Percentiles rank a stretch among this genome's conserved stretches.
Conservation (phyloP, 192 early-diverging fungal species). For the Linnemannia hyalina region DNA sequence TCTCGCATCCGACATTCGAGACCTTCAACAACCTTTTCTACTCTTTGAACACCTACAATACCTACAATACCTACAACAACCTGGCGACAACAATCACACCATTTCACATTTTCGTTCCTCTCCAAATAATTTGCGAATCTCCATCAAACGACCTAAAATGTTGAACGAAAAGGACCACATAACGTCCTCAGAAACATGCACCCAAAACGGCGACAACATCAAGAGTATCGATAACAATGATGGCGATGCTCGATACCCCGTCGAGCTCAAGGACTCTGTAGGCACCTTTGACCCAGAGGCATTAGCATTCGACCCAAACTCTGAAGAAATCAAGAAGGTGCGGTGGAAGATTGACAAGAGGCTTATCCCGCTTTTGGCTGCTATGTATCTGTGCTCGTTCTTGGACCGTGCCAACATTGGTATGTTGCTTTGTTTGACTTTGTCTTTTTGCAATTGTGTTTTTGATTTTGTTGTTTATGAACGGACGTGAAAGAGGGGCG, state of each 20-base stretch:
- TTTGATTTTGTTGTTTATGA: not conserved
- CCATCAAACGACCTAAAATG: not conserved
- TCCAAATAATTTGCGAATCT: not conserved
- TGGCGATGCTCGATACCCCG: not conserved
- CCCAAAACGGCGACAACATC: not conserved
- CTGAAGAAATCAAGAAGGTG: conserved; percentile 53
- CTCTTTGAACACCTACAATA: too few relatives aligned
- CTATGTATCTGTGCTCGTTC: conserved; percentile 75
- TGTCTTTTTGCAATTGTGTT: not conserved
- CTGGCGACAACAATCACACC: too few relatives aligned
- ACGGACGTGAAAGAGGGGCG: not conserved
- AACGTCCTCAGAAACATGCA: not conserved
- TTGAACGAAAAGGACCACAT: not conserved
- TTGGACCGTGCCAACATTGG: conserved; percentile 80
- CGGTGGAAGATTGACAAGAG: conserved; percentile 72
- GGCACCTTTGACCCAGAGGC: not conserved
- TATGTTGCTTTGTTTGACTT: not conserved
- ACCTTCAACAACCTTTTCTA: too few relatives aligned
- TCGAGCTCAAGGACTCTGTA: not conserved
- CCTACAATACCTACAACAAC: too few relatives aligned
- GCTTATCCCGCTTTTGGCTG: conserved; percentile 68
- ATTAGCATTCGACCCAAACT: conserved; percentile 15
- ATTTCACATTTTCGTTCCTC: not conserved
- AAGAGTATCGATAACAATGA: not conserved
- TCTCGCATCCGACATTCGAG: not conserved